Evolutionary conservation across 371 early-diverging fungal species (phyloP), one percentile per base, ranked within the genome.

Genomic region (Mortierella sp.): DNA sequence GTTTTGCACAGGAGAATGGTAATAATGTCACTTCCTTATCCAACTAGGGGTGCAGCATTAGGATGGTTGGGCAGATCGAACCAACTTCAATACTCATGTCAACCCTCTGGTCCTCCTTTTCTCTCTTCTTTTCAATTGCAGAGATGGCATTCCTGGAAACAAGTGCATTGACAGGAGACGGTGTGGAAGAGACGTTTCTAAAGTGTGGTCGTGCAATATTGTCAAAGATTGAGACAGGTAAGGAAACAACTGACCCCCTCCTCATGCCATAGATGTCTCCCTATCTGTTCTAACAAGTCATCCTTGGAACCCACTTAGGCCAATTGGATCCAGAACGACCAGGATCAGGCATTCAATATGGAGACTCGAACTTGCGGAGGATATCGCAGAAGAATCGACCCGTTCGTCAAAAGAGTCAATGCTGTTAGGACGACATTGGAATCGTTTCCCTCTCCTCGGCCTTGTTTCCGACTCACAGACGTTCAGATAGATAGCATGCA

Each of bases 1-100:
- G 83, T 16, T 91, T 90, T 74, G 91, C 93, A 28, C 86, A 87
- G 43, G 83, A 86, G 52, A 84, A 92, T 57, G 87, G 86, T 81
- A 82, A 71, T 14, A 27, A 17, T 19, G 17, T 49, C n/a, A n/a
- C n/a, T n/a, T n/a, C n/a, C n/a, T n/a, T n/a, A n/a, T n/a, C n/a
- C n/a, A n/a, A n/a, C n/a, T n/a, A n/a, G n/a, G n/a, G n/a, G n/a
- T n/a, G n/a, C n/a, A n/a, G n/a, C n/a, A n/a, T n/a, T n/a, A n/a
- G n/a, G n/a, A n/a, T n/a, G n/a, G n/a, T n/a, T n/a, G n/a, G n/a
- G n/a, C n/a, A n/a, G n/a, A n/a, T n/a, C n/a, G n/a, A n/a, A n/a
- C n/a, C n/a, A n/a, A n/a, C n/a, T 19, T 12, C 24, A 43, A 55
- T 6, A 19, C 9, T 9, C 14, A 37, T 25, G 10, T 14, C n/a